Evolutionary conservation across 2,329 filamentous ascomycete genomes (phyloP).

Genomic region (Talaromyces sp.): DNA sequence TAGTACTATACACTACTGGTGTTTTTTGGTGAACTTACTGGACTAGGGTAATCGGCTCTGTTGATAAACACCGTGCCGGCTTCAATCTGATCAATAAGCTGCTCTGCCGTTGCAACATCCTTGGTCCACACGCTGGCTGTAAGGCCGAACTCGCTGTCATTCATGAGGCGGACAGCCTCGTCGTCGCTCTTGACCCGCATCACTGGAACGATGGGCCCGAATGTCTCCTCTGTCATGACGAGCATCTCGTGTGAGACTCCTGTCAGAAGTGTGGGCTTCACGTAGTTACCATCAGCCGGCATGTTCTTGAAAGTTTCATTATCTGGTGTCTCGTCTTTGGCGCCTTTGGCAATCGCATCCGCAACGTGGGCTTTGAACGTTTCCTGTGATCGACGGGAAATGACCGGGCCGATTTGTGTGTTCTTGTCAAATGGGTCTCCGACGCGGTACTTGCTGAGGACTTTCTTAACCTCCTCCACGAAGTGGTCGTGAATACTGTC

Average conservation of each 20-base stretch:
- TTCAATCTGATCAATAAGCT: conserved; percentile 75
- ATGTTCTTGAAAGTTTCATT: conserved; percentile 72
- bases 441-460: conserved; percentile 75
- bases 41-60: conserved; percentile 84
- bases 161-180: conserved; percentile 83
- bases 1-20: conserved; percentile 17
- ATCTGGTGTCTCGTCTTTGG: conserved; percentile 76
- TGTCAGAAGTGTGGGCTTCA: conserved; percentile 77
- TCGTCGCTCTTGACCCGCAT: conserved; percentile 78
- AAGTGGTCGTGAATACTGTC: conserved; percentile 80
- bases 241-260: conserved; percentile 76
- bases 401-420: conserved; percentile 83
- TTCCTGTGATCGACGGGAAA: conserved; percentile 74
- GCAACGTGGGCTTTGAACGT: conserved; percentile 73
- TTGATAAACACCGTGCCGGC: conserved; percentile 97
- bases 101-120: conserved; percentile 69
- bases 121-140: conserved; percentile 98
- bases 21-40: conserved; percentile 58
- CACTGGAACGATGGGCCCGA: conserved; percentile 86
- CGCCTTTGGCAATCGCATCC: conserved; percentile 79
- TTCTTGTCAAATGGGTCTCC: conserved; percentile 78
- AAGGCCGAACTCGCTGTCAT: conserved; percentile 88
- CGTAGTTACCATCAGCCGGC: conserved; percentile 78
- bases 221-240: conserved; percentile 92
- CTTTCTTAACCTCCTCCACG: conserved; percentile 71